These are phyloP conservation scores for Letharia lupina DNA, from an alignment of 495 filamentous ascomycete genomes.

Conservation along the genomic window DNA sequence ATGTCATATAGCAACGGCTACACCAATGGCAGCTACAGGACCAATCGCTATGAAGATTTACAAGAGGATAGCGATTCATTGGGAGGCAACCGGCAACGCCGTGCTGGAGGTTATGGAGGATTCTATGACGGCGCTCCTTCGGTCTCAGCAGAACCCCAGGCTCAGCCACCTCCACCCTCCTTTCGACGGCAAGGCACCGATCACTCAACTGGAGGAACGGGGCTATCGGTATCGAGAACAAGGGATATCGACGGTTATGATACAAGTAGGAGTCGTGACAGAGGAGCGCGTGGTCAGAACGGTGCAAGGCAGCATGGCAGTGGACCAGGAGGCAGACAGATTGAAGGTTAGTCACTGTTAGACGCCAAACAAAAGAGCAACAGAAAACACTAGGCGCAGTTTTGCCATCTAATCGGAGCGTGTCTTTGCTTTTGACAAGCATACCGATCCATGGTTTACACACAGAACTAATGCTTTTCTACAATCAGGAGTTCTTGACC, in stretches of 20 bases:
- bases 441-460: not conserved
- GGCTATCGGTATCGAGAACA: conserved; percentile 21
- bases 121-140: conserved; percentile 25
- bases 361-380: not conserved
- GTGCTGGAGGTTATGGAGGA: conserved; percentile 37
- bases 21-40: conserved; percentile 21
- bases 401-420: not conserved
- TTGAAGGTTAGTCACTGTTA: conserved; percentile 26
- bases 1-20: conserved; percentile 28
- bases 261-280: conserved; percentile 26
- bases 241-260: conserved; percentile 28
- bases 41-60: conserved; percentile 20
- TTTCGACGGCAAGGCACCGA: conserved; percentile 17
- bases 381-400: not conserved
- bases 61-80: conserved; percentile 11
- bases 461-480: not conserved
- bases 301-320: conserved; percentile 26
- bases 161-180: conserved; percentile 15
- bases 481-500: conserved; percentile 42
- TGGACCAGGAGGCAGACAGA: conserved; percentile 32
- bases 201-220: conserved; percentile 15
- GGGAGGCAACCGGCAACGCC: conserved; percentile 24
- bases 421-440: not conserved
- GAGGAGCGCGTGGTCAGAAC: conserved; percentile 19
- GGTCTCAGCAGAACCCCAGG: conserved; percentile 27